Conservation (phyloP, 345 rosid species). For the Moricandia arvensis region DNA sequence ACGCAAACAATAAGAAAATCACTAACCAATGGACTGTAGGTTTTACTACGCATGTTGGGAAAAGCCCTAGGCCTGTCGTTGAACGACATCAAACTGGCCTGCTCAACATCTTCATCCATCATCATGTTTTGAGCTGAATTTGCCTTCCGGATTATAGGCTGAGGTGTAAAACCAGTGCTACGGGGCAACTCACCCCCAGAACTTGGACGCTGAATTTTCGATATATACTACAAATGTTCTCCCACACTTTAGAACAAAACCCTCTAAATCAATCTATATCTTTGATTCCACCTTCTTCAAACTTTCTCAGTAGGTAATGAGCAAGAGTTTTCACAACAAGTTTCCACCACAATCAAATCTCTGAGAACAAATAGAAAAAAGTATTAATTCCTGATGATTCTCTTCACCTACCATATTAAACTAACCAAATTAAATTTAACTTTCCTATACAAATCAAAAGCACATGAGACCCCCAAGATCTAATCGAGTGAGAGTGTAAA, state of each 20-base stretch:
- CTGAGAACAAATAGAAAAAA: constrained; percentile 11
- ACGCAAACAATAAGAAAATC: constrained; percentile 1
- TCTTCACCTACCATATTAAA: constrained; percentile 24
- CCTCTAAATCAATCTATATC: constrained; percentile 11
- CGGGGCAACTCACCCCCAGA: constrained; percentile 46
- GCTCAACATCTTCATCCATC: constrained; percentile 89
- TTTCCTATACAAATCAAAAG: not conserved
- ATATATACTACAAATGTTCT: constrained; percentile 1
- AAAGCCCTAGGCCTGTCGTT: constrained; percentile 80
- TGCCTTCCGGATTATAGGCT: constrained; percentile 40
- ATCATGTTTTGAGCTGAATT: constrained; percentile 66
- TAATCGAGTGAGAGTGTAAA: constrained; percentile 10
- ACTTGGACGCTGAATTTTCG: constrained; percentile 43
- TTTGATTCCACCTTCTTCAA: constrained; percentile 26
- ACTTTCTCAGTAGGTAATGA: constrained; percentile 10
- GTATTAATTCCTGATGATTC: constrained; percentile 10
- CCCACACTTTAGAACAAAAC: constrained; percentile 5
- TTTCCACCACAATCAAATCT: constrained; percentile 5
- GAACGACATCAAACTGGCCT: constrained; percentile 66
- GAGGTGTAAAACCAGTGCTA: constrained; percentile 35
- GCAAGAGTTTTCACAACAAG: constrained; percentile 2
- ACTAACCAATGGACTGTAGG: constrained; percentile 66
- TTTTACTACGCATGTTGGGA: constrained; percentile 84
- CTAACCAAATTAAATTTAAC: not conserved
- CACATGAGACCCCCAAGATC: constrained; percentile 8